Evolutionary conservation across 2,329 filamentous ascomycete genomes (phyloP).

Genomic region (Samsoniella hepiali): DNA sequence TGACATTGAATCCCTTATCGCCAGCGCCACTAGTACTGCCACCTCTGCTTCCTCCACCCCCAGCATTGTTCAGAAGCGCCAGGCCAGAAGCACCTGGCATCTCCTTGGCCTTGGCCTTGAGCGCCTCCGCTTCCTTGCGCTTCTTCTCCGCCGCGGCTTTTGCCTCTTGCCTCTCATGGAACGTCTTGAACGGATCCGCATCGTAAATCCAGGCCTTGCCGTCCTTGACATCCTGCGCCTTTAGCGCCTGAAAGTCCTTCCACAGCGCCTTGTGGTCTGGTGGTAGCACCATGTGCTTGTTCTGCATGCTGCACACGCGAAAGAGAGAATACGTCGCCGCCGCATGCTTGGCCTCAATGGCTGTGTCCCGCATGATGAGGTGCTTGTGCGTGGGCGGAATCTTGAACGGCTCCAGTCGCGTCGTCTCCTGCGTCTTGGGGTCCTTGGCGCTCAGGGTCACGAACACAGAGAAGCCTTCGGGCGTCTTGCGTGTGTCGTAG

Average conservation of each 20-base stretch:
- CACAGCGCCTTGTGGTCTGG: conserved; percentile 86
- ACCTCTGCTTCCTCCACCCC: conserved; percentile 22
- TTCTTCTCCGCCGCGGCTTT: conserved; percentile 76
- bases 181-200: conserved; percentile 84
- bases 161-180: conserved; percentile 75
- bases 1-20: conserved; percentile 37
- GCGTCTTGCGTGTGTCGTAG: conserved; percentile 75
- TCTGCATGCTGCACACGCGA: conserved; percentile 90
- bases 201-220: conserved; percentile 88
- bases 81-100: conserved; percentile 58
- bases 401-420: conserved; percentile 75
- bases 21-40: conserved; percentile 21
- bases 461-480: conserved; percentile 73
- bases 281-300: conserved; percentile 90
- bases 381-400: conserved; percentile 74
- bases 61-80: conserved; percentile 47
- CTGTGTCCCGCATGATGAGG: conserved; percentile 70
- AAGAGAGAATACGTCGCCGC: conserved; percentile 90
- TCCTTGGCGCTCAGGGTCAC: conserved; percentile 76
- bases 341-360: conserved; percentile 88
- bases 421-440: conserved; percentile 76
- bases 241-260: conserved; percentile 85
- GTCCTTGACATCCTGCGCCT: conserved; percentile 74
- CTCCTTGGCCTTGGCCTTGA: conserved; percentile 64
- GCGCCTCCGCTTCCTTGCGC: conserved; percentile 65